Evolutionary conservation across 1,284 basidiomycete genomes (phyloP).

Genomic region (Coriolopsis trogii): DNA sequence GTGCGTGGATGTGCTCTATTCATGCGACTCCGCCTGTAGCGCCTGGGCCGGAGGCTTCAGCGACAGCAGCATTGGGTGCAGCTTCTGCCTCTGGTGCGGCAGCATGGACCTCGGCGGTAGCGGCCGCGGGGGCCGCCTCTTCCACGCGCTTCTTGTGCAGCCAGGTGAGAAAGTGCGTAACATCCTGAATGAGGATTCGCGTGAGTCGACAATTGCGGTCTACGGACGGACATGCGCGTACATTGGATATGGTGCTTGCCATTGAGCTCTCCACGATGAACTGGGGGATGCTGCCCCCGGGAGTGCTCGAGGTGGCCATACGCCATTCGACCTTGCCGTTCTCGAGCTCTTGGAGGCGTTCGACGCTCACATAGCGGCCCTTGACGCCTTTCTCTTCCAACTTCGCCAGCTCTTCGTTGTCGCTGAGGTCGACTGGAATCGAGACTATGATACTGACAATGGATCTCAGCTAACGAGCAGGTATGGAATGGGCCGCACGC

Average conservation of each 20-base stretch:
- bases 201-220: neutral
- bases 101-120: slow-evolving; percentile 3
- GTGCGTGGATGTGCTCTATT: no score
- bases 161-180: slow-evolving; percentile 63
- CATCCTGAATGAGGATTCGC: slow-evolving; percentile 49
- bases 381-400: slow-evolving; percentile 68
- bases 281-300: slow-evolving; percentile 68
- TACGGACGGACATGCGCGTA: slow-evolving; percentile 32
- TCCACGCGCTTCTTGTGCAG: slow-evolving; percentile 30
- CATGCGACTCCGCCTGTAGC: slow-evolving; percentile 5
- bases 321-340: slow-evolving; percentile 73
- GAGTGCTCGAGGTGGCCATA: slow-evolving; percentile 77
- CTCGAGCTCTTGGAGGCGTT: slow-evolving; percentile 63
- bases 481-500: neutral
- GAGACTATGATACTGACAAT: slow-evolving; percentile 63
- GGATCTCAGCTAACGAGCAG: neutral
- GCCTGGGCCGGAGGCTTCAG: slow-evolving; percentile 1
- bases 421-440: slow-evolving; percentile 67
- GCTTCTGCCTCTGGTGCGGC: neutral
- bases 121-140: neutral
- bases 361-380: slow-evolving; percentile 72
- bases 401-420: slow-evolving; percentile 57
- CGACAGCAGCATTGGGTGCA: neutral
- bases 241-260: slow-evolving; percentile 63
- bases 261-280: slow-evolving; percentile 63